Evolutionary conservation across 352 stramenopile species (phyloP).

Genomic region (Globisporangium perplexum): DNA sequence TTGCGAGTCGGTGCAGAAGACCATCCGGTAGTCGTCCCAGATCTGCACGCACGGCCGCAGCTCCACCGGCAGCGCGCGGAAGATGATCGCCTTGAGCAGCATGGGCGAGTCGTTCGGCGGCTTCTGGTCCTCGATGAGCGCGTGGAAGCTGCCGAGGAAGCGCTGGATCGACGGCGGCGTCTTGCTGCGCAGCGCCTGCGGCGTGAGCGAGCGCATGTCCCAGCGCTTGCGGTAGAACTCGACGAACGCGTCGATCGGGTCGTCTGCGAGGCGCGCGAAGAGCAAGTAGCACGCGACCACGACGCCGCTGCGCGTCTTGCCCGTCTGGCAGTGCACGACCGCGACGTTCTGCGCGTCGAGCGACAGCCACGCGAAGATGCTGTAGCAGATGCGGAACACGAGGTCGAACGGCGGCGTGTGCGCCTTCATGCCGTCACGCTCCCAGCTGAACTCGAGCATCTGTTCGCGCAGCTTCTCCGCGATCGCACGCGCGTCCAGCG

Average conservation of each 20-base stretch:
- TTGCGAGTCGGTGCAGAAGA: slow-evolving; percentile 50
- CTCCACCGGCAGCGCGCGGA: slow-evolving; percentile 64
- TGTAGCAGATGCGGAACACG: slow-evolving; percentile 91
- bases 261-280: slow-evolving; percentile 68
- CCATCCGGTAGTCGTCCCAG: slow-evolving; percentile 70
- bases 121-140: slow-evolving; percentile 44
- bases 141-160: slow-evolving; percentile 64
- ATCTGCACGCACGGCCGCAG: slow-evolving; percentile 76
- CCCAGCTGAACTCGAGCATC: slow-evolving; percentile 82
- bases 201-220: slow-evolving; percentile 66
- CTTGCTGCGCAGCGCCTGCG: slow-evolving; percentile 50
- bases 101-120: slow-evolving; percentile 56
- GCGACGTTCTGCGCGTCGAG: slow-evolving; percentile 78
- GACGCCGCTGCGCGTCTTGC: slow-evolving; percentile 92
- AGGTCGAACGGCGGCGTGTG: slow-evolving; percentile 77
- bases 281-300: slow-evolving; percentile 92
- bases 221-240: slow-evolving; percentile 87
- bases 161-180: slow-evolving; percentile 73
- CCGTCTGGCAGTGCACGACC: slow-evolving; percentile 88
- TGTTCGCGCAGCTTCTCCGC: slow-evolving; percentile 66
- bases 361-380: slow-evolving; percentile 89
- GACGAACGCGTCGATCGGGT: slow-evolving; percentile 84
- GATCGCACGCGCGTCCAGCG: slow-evolving; percentile 12
- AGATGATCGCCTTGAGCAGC: slow-evolving; percentile 75
- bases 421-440: slow-evolving; percentile 76